These are phyloP conservation scores for Cyberlindnera euphorbiiphila DNA, from an alignment of 805 yeast genomes.

Conservation along the genomic window DNA sequence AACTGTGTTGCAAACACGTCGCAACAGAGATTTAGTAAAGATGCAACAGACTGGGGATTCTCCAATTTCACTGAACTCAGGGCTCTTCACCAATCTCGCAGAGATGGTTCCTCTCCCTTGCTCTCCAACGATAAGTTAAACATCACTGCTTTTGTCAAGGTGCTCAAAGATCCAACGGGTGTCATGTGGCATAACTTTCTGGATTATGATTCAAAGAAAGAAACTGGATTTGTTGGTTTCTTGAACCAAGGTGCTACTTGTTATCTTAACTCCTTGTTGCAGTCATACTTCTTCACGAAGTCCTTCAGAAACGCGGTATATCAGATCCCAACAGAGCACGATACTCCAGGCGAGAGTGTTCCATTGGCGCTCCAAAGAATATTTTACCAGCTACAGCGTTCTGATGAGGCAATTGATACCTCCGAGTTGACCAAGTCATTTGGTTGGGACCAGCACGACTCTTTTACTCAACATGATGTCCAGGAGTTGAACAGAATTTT, in stretches of 20 bases:
- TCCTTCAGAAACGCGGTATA: conserved; percentile 81
- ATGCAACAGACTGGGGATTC: conserved; percentile 96
- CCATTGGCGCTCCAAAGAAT: conserved; percentile 84
- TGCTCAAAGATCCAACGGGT: conserved; percentile 87
- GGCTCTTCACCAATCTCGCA: conserved; percentile 26
- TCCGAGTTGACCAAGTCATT: conserved; percentile 82
- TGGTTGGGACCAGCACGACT: conserved; percentile 96
- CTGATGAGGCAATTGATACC: conserved; percentile 77
- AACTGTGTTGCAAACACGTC: conserved; percentile 61
- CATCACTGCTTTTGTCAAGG: conserved; percentile 71
- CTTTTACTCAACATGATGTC: conserved; percentile 96
- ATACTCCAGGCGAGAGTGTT: conserved; percentile 51
- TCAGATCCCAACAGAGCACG: conserved; percentile 76
- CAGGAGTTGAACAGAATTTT: conserved; percentile 93
- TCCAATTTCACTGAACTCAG: conserved; percentile 63
- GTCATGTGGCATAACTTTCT: conserved; percentile 88
- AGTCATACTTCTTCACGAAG: conserved; percentile 84
- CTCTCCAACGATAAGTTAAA: conserved; percentile 54
- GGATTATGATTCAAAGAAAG: conserved; percentile 81
- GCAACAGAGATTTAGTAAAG: conserved; percentile 69
- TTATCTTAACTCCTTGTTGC: conserved; percentile 86
- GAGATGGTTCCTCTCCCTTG: conserved; percentile 32
- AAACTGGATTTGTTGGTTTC: conserved; percentile 89
- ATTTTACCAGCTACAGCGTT: conserved; percentile 73
- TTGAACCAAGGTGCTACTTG: conserved; percentile 98